phyloP scores from a whole-genome alignment of 2,329 filamentous ascomycete genomes.

The Polytolypa hystricis region DNA sequence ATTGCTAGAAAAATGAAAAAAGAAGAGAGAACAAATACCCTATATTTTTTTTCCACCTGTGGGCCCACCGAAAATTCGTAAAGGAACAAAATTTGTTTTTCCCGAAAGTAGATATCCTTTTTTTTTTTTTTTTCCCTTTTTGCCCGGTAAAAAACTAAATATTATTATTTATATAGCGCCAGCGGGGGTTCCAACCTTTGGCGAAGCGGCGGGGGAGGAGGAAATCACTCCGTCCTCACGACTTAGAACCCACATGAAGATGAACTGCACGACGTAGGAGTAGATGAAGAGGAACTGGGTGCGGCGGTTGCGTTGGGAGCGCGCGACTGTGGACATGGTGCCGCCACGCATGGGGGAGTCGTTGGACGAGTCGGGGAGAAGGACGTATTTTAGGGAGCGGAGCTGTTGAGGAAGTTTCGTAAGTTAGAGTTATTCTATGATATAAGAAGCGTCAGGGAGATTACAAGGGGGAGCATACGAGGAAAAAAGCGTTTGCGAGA shows the following conservation, averaged over 20 bases:
- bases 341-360: slow-evolving; percentile 51
- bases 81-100: no score
- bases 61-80: no score
- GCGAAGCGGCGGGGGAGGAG: no score
- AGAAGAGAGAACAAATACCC: no score
- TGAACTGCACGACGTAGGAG: slow-evolving; percentile 83
- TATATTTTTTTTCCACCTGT: no score
- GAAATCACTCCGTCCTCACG: slow-evolving; percentile 36
- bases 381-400: slow-evolving; percentile 87
- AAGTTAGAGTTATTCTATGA: slow-evolving; percentile 1
- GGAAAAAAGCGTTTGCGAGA: slow-evolving; percentile 84
- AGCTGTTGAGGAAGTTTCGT: slow-evolving; percentile 45
- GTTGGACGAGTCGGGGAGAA: slow-evolving; percentile 69
- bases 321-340: slow-evolving; percentile 59
- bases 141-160: no score
- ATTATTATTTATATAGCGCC: no score
- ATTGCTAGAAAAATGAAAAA: no score
- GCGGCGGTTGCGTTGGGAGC: slow-evolving; percentile 73
- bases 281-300: slow-evolving; percentile 92
- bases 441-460: background rate
- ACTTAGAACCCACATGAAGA: slow-evolving; percentile 82
- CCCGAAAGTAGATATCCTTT: no score
- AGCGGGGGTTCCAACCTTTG: no score
- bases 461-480: slow-evolving; percentile 50
- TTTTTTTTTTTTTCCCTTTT: no score